These are phyloP conservation scores for Groenewaldozyma sp. DNA, from an alignment of 1,139 yeast species.

Conservation along the genomic window DNA sequence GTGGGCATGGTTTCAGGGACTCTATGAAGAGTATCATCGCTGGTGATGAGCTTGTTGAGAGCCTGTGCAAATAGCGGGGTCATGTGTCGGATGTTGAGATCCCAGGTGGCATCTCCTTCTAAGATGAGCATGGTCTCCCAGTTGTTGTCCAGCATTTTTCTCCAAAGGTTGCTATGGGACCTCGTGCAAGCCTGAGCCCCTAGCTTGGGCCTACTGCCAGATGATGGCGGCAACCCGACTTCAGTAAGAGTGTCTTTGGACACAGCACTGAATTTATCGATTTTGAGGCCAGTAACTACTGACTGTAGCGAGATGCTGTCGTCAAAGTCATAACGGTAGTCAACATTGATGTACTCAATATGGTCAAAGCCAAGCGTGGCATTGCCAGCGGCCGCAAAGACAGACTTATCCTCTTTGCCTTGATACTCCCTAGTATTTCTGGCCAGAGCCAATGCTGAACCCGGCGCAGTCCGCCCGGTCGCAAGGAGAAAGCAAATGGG, in stretches of 20 bases:
- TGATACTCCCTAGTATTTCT: too few relatives aligned
- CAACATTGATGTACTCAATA: slow-evolving; percentile 13
- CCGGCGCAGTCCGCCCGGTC: too few relatives aligned
- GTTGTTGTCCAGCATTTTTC: slow-evolving; percentile 9
- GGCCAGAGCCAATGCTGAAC: too few relatives aligned
- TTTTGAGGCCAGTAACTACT: slow-evolving; percentile 9
- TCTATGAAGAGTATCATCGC: not conserved
- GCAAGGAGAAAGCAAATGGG: too few relatives aligned
- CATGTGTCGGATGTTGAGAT: slow-evolving; percentile 9
- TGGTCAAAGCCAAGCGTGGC: slow-evolving; percentile 15
- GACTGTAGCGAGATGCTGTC: slow-evolving; percentile 14
- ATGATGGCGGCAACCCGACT: slow-evolving; percentile 11
- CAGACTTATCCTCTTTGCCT: too few relatives aligned
- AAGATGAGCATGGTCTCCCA: slow-evolving; percentile 10
- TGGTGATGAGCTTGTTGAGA: slow-evolving; percentile 7
- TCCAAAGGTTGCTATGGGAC: slow-evolving; percentile 13
- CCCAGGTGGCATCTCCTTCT: slow-evolving; percentile 16
- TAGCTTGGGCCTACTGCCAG: not conserved
- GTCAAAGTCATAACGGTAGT: slow-evolving; percentile 11
- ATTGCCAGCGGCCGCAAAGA: slow-evolving; percentile 9
- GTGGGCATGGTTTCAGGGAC: slow-evolving; percentile 4
- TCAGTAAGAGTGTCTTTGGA: slow-evolving; percentile 1
- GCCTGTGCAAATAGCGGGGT: slow-evolving; percentile 9
- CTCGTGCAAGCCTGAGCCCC: slow-evolving; percentile 10
- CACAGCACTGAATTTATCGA: slow-evolving; percentile 9